Evolutionary conservation across 352 stramenopile species (phyloP), one percentile per base, ranked within the genome.

Genomic region (Aphanomyces euteiches): DNA sequence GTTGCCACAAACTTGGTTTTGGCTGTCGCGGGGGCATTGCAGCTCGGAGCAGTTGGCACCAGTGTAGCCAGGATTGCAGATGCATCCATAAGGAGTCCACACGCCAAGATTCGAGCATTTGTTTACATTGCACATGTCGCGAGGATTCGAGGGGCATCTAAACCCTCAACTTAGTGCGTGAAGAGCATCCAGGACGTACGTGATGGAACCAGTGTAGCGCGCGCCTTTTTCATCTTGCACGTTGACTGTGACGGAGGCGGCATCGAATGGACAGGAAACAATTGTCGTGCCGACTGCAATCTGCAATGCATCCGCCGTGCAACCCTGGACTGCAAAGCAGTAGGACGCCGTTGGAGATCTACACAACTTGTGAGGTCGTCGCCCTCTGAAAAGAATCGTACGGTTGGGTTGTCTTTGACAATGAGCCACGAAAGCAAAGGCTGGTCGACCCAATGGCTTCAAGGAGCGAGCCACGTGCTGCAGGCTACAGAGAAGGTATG

Each of bases 21-120:
- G 54, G 39, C 15, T 39, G 12, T 19, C 28, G 28, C 28, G 28
- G 37, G 54, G 54, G 28, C 54, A 61, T 3, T 40, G 28, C 6
- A 61, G 28, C 7, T 39, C 15, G 1, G 54, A 61, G 72, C 87
- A 95, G 71, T 95, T 85, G 48, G 83, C 85, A 40, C 75, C 77
- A 6, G 76, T 74, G 69, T 86, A 92, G 53, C 84, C 87, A 39
- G 83, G 19, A 10, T 7, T 43, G 54, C 54, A 61, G 17, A 13
- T 37, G 43, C 54, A 61, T 41, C 54, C 54, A n/a, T 7, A 17
- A 10, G 15, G 15, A 17, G 54, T 61, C 54, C 54, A 61, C 54
- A 61, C 54, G 28, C 54, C 54, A 28, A 61, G 39, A 17, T 61
- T 61, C 28, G 54, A 61, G 54, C 54, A 61, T 5, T 45, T 1